Conservation (phyloP, 768 basidiomycete genomes). For the Macrolepiota albuminosa region DNA sequence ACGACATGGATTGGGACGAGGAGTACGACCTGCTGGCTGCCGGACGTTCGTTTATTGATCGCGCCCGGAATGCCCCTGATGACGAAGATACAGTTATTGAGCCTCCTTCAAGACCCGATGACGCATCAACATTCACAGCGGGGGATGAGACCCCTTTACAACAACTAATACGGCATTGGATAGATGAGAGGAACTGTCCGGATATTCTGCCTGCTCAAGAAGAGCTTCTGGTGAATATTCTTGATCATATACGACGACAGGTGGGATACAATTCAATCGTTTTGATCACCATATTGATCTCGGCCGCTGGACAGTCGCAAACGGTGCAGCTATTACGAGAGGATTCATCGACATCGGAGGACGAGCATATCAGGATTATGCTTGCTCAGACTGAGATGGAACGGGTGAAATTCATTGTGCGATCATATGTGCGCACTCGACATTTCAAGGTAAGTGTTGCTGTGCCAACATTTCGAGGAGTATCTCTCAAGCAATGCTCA, state of each 20-base stretch:
- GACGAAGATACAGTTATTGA: slow-evolving; percentile 32
- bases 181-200: slow-evolving; percentile 79
- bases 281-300: neutral
- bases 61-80: slow-evolving; percentile 29
- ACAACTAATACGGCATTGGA: slow-evolving; percentile 75
- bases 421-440: slow-evolving; percentile 85
- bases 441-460: slow-evolving; percentile 66
- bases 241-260: slow-evolving; percentile 81
- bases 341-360: slow-evolving; percentile 83
- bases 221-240: slow-evolving; percentile 53
- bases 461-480: slow-evolving; percentile 1
- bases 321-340: slow-evolving; percentile 71
- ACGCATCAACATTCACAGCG: slow-evolving; percentile 12
- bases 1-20: slow-evolving; percentile 34
- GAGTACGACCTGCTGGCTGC: slow-evolving; percentile 26
- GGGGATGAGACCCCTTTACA: slow-evolving; percentile 56
- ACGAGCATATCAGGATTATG: slow-evolving; percentile 90
- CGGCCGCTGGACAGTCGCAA: slow-evolving; percentile 50
- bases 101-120: slow-evolving; percentile 13
- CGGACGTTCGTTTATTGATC: slow-evolving; percentile 26
- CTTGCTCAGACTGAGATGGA: slow-evolving; percentile 94
- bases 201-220: slow-evolving; percentile 76
- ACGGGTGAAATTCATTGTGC: slow-evolving; percentile 86
- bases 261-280: slow-evolving; percentile 36
- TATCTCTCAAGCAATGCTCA: slow-evolving; percentile 19